Percentiles rank a stretch among this genome's conserved stretches.
Conservation (phyloP, 352 stramenopile genomes). For the Phytophthora melonis region DNA sequence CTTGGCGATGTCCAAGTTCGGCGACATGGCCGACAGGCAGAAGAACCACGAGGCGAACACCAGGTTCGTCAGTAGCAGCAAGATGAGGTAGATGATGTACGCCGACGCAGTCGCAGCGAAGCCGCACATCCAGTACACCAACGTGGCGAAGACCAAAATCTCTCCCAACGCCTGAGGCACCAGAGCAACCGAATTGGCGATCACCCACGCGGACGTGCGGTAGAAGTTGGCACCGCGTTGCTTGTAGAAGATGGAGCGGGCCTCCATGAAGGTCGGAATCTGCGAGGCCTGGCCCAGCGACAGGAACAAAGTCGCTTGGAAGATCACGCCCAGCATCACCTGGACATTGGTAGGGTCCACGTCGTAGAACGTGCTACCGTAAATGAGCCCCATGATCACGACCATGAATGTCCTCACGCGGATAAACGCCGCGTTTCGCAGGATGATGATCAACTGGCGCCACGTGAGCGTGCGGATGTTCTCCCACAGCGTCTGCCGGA, state of each 20-base stretch:
- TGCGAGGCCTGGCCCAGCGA: conserved; percentile 71
- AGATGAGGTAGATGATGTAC: conserved; percentile 57
- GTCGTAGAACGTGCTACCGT: conserved; percentile 56
- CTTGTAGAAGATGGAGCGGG: conserved; percentile 83
- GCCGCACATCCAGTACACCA: conserved; percentile 86
- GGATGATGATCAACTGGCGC: conserved; percentile 67
- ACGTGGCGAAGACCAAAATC: conserved; percentile 68
- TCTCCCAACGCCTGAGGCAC: conserved; percentile 52
- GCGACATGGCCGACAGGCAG: conserved; percentile 39
- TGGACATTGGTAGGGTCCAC: conserved; percentile 46
- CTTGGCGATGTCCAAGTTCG: conserved; percentile 53
- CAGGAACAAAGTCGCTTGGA: conserved; percentile 81
- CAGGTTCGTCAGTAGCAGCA: conserved; percentile 60
- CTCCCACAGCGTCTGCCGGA: conserved; percentile 42
- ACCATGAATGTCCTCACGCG: conserved; percentile 41
- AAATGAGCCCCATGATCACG: conserved; percentile 57
- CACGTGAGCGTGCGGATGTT: conserved; percentile 28
- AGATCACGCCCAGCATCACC: conserved; percentile 74
- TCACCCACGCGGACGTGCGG: conserved; percentile 66
- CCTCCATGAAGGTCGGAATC: conserved; percentile 80
- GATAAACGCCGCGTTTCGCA: conserved; percentile 46
- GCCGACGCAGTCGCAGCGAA: conserved; percentile 28
- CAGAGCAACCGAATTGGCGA: conserved; percentile 42
- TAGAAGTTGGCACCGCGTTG: conserved; percentile 81
- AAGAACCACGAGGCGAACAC: conserved; percentile 63